Conservation (phyloP, 768 basidiomycete genomes). For the Psilocybe azurescens region DNA sequence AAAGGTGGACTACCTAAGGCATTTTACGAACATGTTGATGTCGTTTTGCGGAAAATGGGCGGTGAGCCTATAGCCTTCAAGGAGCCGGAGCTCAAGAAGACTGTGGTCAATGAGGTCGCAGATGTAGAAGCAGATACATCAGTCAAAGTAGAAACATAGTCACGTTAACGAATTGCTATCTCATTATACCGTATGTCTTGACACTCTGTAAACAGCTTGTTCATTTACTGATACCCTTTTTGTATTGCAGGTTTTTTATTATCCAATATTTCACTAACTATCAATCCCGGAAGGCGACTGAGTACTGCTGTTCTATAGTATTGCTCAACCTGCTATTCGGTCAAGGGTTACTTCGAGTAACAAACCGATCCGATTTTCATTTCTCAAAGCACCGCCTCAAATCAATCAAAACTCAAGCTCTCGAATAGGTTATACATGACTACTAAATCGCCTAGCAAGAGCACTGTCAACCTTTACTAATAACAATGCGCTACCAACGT, state of each 20-base stretch:
- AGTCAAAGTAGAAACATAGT: constrained; percentile 20
- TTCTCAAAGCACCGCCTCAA: too few species aligned
- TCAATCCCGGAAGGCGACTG: background rate
- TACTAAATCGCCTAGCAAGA: too few species aligned
- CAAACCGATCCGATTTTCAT: too few species aligned
- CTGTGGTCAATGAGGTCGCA: background rate
- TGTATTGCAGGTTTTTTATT: constrained; percentile 15
- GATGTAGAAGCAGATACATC: constrained; percentile 20
- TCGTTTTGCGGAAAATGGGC: constrained; percentile 54
- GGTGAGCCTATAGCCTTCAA: constrained; percentile 41
- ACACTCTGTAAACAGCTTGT: background rate
- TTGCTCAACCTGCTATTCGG: background rate
- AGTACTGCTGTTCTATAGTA: too few species aligned
- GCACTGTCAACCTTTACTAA: too few species aligned
- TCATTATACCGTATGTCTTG: constrained; percentile 20
- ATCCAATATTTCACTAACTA: constrained; percentile 10
- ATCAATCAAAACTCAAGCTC: too few species aligned
- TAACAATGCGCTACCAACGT: too few species aligned
- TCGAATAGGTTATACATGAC: too few species aligned
- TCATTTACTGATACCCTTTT: background rate
- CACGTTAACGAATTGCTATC: constrained; percentile 15
- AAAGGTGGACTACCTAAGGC: constrained; percentile 47
- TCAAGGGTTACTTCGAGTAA: background rate
- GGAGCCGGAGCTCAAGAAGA: background rate
- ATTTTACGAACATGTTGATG: constrained; percentile 53